phyloP scores from a whole-genome alignment of 768 basidiomycete species.

The Leccinellum albellum region DNA sequence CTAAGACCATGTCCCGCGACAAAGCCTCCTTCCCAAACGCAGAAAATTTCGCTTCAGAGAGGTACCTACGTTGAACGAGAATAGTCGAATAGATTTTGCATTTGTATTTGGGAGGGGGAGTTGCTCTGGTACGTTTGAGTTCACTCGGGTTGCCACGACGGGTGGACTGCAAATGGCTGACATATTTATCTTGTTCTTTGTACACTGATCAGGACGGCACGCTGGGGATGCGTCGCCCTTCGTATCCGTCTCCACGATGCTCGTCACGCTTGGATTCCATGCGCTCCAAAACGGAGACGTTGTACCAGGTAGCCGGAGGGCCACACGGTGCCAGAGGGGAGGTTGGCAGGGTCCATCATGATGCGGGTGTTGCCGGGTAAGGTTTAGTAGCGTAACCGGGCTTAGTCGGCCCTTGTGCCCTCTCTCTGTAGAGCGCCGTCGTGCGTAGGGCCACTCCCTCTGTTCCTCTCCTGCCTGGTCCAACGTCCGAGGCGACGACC shows the following conservation, averaged over 20 bases:
- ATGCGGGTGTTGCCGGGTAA: too few relatives aligned
- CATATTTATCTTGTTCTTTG: neutral
- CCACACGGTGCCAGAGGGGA: too few relatives aligned
- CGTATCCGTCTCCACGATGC: slow-evolving; percentile 6
- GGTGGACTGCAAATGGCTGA: neutral
- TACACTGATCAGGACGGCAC: neutral
- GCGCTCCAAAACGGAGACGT: neutral
- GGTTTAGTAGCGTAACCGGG: too few relatives aligned
- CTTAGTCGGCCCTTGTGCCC: too few relatives aligned
- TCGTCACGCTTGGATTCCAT: slow-evolving; percentile 9
- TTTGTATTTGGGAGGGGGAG: slow-evolving; percentile 16
- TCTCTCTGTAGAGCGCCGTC: too few relatives aligned
- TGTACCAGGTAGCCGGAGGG: too few relatives aligned
- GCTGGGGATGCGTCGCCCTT: slow-evolving; percentile 5
- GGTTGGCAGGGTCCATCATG: too few relatives aligned
- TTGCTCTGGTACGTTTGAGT: neutral
- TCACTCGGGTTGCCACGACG: neutral
- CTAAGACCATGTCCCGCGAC: slow-evolving; percentile 12
- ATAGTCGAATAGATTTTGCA: slow-evolving; percentile 2
- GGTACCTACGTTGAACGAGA: slow-evolving; percentile 11
- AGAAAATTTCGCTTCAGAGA: slow-evolving; percentile 3
- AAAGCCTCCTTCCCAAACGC: slow-evolving; percentile 8
- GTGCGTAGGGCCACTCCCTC: too few relatives aligned
- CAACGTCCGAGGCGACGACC: neutral
- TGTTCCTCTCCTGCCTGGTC: too few relatives aligned